These are phyloP conservation scores for Dioszegia crocea DNA, from an alignment of 768 basidiomycete species.

Conservation along the genomic window DNA sequence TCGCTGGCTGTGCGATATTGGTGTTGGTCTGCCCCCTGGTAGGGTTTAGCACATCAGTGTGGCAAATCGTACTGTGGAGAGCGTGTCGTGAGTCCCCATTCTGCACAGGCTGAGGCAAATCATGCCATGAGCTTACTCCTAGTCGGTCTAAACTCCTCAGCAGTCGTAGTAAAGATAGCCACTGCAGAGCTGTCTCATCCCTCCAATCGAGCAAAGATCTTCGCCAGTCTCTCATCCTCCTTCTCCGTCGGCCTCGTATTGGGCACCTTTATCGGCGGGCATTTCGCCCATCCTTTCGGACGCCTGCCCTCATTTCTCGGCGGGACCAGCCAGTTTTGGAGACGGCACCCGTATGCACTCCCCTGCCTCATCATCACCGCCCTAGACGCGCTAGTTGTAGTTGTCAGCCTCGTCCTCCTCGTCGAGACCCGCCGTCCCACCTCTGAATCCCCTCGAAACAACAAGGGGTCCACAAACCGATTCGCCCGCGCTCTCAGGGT, in stretches of 20 bases:
- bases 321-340: conserved; percentile 20
- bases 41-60: conserved; percentile 25
- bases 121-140: not conserved
- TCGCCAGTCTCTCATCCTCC: conserved; percentile 30
- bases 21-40: conserved; percentile 16
- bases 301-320: conserved; percentile 34
- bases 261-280: conserved; percentile 33
- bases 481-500: conserved; percentile 18
- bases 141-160: conserved; percentile 33
- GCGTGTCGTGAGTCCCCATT: conserved; percentile 19
- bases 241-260: conserved; percentile 24
- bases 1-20: conserved; percentile 17
- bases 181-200: conserved; percentile 24
- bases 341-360: too few species aligned
- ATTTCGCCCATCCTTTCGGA: conserved; percentile 31
- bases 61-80: conserved; percentile 34
- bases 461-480: conserved; percentile 5
- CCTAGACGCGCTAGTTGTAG: too few species aligned
- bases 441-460: not conserved
- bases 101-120: too few species aligned
- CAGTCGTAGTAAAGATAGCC: conserved; percentile 21
- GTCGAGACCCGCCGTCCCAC: too few species aligned
- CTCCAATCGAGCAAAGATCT: conserved; percentile 27
- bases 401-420: too few species aligned
- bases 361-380: too few species aligned